Base-by-base conservation (phyloP, 2,329 filamentous ascomycete species). In the Hawksworthiomyces lignivorus region DNA sequence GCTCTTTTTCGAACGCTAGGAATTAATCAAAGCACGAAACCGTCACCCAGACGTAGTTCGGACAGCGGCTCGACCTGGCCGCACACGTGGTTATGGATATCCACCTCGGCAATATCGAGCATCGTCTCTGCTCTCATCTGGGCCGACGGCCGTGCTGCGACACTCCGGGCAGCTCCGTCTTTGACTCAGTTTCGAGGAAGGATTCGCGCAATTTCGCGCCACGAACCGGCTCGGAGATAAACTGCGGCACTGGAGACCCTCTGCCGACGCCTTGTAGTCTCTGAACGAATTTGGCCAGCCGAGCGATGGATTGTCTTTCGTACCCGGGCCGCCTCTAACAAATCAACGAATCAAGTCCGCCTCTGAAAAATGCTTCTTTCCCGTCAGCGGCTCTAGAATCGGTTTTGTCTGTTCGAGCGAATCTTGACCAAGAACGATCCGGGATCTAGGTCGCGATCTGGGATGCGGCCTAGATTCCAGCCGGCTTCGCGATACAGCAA, bases 401-500 rank as follows among this genome's bases (percentile, higher is more conserved):
- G 27, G 36, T 41, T 56, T 59, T 6, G 55, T 56, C 42, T 57
- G 48, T 17, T 38, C 7, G 15, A 40, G 24, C 62, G 56, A 11
- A 58, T 20, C 18, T 49, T n/a, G 3, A 43, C 54, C 10, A 65
- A 27, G 0, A 49, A 2, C 1, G 56, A 62, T 0, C 9, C 14
- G 4, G 56, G 20, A 0, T 46, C 38, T 22, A 67, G 14, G 2
- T 62, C 56, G 1, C 49, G 45, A 28, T 66, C 61, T 1, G 61
- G 58, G 9, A 69, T 62, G 5, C 53, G 53, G 7, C 63, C 56
- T 7, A 53, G 28, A 20, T 62, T 49, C 63, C 62, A 69, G 7
- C 54, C 49, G 7, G 59, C 58, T 7, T 54, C 49, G 5, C 52
- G 52, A 32, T 54, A 63, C 0, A 56, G 21, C 7, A 54, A 21